These are phyloP conservation scores for Leptographium lundbergii DNA, from an alignment of 2,329 filamentous ascomycete genomes.

Conservation along the genomic window DNA sequence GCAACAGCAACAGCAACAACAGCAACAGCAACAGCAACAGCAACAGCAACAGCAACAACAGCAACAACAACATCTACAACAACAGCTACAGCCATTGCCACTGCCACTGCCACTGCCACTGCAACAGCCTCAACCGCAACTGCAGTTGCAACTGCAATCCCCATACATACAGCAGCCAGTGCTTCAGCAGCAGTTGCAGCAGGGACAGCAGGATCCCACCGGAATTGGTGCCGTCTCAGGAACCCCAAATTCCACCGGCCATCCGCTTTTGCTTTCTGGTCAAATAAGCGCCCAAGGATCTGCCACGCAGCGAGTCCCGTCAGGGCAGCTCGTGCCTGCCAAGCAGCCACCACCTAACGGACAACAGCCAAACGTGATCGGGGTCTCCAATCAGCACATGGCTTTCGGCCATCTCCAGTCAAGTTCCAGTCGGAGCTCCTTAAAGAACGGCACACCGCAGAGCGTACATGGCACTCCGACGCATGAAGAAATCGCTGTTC, in stretches of 20 bases:
- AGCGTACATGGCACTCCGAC: constrained; percentile 32
- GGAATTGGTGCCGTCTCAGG: constrained; percentile 22
- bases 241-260: constrained; percentile 30
- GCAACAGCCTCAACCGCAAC: constrained; percentile 12
- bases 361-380: constrained; percentile 34
- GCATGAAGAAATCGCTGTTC: constrained; percentile 27
- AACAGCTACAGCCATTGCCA: constrained; percentile 3
- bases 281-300: constrained; percentile 14
- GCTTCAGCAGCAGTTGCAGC: constrained; percentile 2
- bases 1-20: constrained; percentile 6
- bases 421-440: constrained; percentile 28
- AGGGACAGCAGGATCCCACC: constrained; percentile 3
- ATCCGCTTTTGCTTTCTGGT: constrained; percentile 26
- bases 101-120: constrained; percentile 29
- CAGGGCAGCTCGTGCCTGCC: constrained; percentile 25
- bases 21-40: constrained; percentile 16
- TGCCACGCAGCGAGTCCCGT: constrained; percentile 18
- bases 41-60: constrained; percentile 30
- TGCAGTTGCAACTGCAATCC: constrained; percentile 11
- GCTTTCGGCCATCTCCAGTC: constrained; percentile 30
- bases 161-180: constrained; percentile 19
- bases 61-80: constrained; percentile 1
- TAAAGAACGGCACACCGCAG: constrained; percentile 38
- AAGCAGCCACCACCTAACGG: constrained; percentile 34
- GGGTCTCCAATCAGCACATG: constrained; percentile 32